These are phyloP conservation scores for Magnolia sinica DNA, from an alignment of 164 flowering plant species.

Conservation along the genomic window DNA sequence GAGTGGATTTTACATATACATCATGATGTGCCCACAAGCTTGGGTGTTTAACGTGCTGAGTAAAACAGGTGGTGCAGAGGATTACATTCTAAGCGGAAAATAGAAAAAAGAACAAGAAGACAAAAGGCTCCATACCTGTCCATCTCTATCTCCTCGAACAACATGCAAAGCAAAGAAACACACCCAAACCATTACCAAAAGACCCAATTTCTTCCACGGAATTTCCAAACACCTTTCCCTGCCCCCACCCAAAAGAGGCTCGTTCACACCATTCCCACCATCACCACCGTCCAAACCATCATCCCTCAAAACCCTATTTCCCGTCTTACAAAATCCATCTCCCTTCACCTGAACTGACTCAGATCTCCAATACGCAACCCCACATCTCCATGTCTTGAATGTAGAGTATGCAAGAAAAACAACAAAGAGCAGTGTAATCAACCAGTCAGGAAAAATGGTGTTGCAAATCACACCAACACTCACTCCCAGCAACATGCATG, in stretches of 20 bases:
- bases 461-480: conserved; percentile 72
- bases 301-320: background rate
- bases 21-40: no score
- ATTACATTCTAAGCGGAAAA: no score
- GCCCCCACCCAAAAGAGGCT: conserved; percentile 32
- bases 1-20: no score
- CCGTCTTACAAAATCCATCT: conserved; percentile 8
- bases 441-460: conserved; percentile 61
- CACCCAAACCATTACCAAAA: conserved; percentile 49
- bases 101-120: conserved; percentile 2
- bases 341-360: conserved; percentile 41
- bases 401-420: conserved; percentile 59
- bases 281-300: background rate
- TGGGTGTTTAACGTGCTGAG: no score
- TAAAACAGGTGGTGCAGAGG: no score
- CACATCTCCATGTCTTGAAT: conserved; percentile 49
- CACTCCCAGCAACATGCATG: conserved; percentile 69
- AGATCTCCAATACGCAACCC: conserved; percentile 42
- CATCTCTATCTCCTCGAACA: conserved; percentile 51
- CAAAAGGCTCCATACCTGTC: conserved; percentile 36
- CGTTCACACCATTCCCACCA: conserved; percentile 16
- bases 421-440: conserved; percentile 50
- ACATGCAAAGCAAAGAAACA: conserved; percentile 48
- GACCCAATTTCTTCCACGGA: conserved; percentile 60
- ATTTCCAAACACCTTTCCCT: conserved; percentile 11